Evolutionary conservation across 2,329 filamentous ascomycete genomes (phyloP).

Genomic region (Sporothrix sp.): DNA sequence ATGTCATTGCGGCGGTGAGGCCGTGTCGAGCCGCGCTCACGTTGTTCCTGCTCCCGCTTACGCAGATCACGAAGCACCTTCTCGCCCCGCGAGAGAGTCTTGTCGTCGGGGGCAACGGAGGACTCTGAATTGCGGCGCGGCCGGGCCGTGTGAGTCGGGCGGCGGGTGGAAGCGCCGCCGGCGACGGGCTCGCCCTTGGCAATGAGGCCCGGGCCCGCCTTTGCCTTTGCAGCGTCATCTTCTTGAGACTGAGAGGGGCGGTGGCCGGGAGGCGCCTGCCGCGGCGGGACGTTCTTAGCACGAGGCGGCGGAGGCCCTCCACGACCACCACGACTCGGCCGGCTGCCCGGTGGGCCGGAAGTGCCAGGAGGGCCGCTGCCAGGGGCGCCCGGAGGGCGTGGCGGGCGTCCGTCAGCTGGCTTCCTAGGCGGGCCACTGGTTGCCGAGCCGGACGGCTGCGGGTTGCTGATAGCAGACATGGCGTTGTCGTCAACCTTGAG

Average conservation of each 20-base stretch:
- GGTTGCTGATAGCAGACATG: conserved; percentile 6
- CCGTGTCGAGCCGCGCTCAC: conserved; percentile 41
- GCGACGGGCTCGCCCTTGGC: neutral
- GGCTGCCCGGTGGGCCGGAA: conserved; percentile 2
- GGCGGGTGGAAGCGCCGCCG: conserved; percentile 12
- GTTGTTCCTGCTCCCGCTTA: conserved; percentile 43
- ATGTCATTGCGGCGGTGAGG: conserved; percentile 59
- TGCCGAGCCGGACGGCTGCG: conserved; percentile 11
- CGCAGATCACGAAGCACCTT: conserved; percentile 39
- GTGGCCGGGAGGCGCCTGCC: conserved; percentile 38
- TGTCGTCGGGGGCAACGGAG: conserved; percentile 52
- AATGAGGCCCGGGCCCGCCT: conserved; percentile 22
- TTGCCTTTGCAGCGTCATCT: conserved; percentile 48
- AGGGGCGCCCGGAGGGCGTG: conserved; percentile 23
- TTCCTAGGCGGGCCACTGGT: conserved; percentile 13
- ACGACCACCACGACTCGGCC: conserved; percentile 27
- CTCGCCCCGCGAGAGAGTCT: conserved; percentile 50
- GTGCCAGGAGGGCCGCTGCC: too few relatives aligned
- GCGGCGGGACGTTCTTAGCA: conserved; percentile 40
- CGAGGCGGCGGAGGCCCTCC: conserved; percentile 31
- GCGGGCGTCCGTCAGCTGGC: conserved; percentile 3
- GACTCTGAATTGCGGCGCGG: conserved; percentile 71
- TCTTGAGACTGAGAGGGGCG: conserved; percentile 58
- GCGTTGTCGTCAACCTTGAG: conserved; percentile 55
- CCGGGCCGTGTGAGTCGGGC: conserved; percentile 32